These are phyloP conservation scores for Zygosaccharomyces gambellarensis DNA, from an alignment of 805 yeast species.

Conservation along the genomic window DNA sequence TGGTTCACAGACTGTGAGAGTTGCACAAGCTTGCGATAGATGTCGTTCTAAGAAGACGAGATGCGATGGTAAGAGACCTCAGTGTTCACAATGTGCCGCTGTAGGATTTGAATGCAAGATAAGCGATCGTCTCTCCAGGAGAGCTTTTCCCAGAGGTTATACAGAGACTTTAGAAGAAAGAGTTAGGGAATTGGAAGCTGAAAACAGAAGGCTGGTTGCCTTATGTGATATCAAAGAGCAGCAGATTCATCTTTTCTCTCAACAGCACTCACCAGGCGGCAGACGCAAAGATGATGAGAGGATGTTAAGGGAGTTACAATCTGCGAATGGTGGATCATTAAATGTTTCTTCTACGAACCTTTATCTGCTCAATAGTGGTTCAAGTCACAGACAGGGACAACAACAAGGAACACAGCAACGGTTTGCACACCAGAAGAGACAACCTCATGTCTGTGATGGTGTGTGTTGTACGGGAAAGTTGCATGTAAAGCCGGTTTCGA, in stretches of 20 bases:
- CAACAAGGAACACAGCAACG: background rate
- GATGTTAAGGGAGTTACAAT: constrained; percentile 20
- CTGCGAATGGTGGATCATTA: constrained; percentile 22
- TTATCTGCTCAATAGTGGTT: constrained; percentile 26
- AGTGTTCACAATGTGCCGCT: constrained; percentile 72
- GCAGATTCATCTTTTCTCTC: constrained; percentile 23
- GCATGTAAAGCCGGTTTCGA: constrained; percentile 27
- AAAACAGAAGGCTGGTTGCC: constrained; percentile 64
- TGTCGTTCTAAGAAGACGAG: constrained; percentile 48
- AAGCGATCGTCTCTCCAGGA: constrained; percentile 77
- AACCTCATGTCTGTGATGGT: constrained; percentile 16
- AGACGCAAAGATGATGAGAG: constrained; percentile 18
- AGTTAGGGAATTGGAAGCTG: constrained; percentile 79
- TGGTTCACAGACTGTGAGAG: constrained; percentile 44
- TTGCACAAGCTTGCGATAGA: constrained; percentile 89
- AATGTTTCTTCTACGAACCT: constrained; percentile 36
- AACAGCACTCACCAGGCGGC: constrained; percentile 15
- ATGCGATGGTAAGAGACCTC: constrained; percentile 53
- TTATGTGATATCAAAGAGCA: constrained; percentile 31
- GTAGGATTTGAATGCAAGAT: constrained; percentile 86
- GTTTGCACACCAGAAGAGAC: background rate
- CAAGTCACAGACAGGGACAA: background rate
- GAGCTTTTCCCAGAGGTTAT: constrained; percentile 88
- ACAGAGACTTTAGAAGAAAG: constrained; percentile 87
- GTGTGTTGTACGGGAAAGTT: constrained; percentile 14